Evolutionary conservation across 2,329 filamentous ascomycete genomes (phyloP).

Genomic region (Capronia epimyces): DNA sequence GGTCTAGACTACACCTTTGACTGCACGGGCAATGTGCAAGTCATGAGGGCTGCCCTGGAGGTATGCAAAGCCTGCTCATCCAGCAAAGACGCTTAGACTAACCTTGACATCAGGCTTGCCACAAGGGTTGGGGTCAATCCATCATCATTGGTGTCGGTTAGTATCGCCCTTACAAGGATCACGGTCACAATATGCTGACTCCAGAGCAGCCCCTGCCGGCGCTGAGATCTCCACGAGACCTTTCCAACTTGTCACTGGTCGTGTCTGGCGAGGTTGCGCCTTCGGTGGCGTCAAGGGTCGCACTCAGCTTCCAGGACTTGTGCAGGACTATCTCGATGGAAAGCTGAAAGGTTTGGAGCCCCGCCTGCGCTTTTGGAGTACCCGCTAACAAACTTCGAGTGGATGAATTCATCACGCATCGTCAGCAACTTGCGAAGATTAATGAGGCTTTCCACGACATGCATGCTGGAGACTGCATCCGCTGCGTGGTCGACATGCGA

Average conservation of each 20-base stretch:
- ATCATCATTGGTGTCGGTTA: conserved; percentile 91
- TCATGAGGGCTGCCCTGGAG: conserved; percentile 82
- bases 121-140: conserved; percentile 98
- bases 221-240: conserved; percentile 48
- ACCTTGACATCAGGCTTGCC: conserved; percentile 68
- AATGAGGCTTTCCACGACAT: conserved; percentile 88
- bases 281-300: conserved; percentile 98
- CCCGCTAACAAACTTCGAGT: background rate
- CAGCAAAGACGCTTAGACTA: background rate
- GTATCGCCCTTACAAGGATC: background rate
- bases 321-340: conserved; percentile 82
- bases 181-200: background rate
- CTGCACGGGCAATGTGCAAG: conserved; percentile 93
- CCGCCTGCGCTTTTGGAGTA: background rate
- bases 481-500: conserved; percentile 73
- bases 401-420: conserved; percentile 98
- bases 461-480: conserved; percentile 95
- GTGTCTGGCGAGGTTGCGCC: conserved; percentile 95
- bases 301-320: conserved; percentile 78
- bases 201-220: conserved; percentile 23
- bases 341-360: conserved; percentile 68
- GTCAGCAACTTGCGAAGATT: conserved; percentile 74
- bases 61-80: background rate
- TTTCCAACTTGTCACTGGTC: conserved; percentile 97
- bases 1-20: conserved; percentile 99